Conservation (phyloP, 1,139 yeast species). For the Saccharomyces hybrid region DNA sequence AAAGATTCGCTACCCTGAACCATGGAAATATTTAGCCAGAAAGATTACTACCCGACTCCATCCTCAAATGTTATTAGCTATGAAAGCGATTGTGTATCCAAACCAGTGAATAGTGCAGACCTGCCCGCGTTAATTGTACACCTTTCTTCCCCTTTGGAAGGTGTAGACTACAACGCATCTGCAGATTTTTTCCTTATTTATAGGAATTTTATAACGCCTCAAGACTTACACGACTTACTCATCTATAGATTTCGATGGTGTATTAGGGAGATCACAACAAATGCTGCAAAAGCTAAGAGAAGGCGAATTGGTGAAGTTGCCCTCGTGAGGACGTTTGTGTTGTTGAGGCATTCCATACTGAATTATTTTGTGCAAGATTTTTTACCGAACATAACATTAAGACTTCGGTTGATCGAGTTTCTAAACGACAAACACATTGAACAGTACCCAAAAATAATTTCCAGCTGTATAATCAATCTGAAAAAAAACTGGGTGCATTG, state of each 20-base stretch:
- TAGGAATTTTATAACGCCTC: constrained; percentile 56
- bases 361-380: constrained; percentile 71
- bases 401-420: constrained; percentile 41
- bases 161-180: constrained; percentile 64
- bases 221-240: constrained; percentile 51
- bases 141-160: constrained; percentile 65
- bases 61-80: constrained; percentile 22
- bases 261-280: constrained; percentile 36
- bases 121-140: constrained; percentile 56
- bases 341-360: constrained; percentile 79
- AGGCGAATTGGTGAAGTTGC: constrained; percentile 57
- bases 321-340: constrained; percentile 78
- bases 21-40: constrained; percentile 22
- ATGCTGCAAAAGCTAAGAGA: constrained; percentile 29
- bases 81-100: constrained; percentile 8
- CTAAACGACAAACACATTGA: constrained; percentile 37
- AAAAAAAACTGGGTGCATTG: constrained; percentile 36
- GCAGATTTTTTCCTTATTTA: constrained; percentile 84
- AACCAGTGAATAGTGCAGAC: constrained; percentile 29
- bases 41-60: constrained; percentile 29
- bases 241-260: constrained; percentile 70
- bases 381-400: constrained; percentile 38
- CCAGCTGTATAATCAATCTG: constrained; percentile 36
- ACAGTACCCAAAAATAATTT: constrained; percentile 34
- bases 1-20: not conserved